Percentiles rank a stretch among this genome's conserved stretches.
Evolutionary conservation across 2,329 filamentous ascomycete genomes (phyloP).

Genomic region (Talaromyces sp.): DNA sequence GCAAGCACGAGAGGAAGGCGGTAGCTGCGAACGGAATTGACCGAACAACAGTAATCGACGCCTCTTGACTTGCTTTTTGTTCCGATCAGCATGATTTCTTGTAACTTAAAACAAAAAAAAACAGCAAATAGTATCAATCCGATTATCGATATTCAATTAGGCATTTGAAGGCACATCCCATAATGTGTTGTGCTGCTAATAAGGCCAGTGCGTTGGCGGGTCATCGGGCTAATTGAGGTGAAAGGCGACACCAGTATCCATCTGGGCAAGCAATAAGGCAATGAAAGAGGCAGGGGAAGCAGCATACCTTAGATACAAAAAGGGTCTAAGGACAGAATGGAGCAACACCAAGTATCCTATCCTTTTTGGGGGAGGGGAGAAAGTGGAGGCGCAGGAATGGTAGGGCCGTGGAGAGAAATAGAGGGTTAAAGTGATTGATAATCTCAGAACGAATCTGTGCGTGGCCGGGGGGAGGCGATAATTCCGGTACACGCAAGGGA

Average conservation of each 20-base stretch:
- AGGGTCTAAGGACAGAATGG: constrained; percentile 18
- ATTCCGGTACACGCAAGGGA: neutral
- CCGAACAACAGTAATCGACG: neutral
- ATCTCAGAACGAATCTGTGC: constrained; percentile 4
- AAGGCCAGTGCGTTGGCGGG: constrained; percentile 28
- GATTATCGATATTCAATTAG: neutral
- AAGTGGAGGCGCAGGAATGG: constrained; percentile 32
- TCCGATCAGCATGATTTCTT: constrained; percentile 4
- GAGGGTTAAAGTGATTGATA: constrained; percentile 8
- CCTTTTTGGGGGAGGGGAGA: constrained; percentile 20
- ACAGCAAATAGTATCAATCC: constrained; percentile 7
- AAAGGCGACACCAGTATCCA: constrained; percentile 12
- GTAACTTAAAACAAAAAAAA: neutral
- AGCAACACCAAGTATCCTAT: constrained; percentile 21
- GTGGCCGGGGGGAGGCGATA: neutral
- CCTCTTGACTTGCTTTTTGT: neutral
- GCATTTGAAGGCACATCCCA: neutral
- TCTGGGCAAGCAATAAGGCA: constrained; percentile 20
- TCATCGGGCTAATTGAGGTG: constrained; percentile 19
- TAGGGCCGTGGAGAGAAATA: constrained; percentile 25
- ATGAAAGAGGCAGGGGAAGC: constrained; percentile 16
- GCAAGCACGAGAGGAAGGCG: constrained; percentile 17
- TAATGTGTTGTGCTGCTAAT: constrained; percentile 23
- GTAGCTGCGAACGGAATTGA: neutral
- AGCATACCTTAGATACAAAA: constrained; percentile 26